Evolutionary conservation across 257 asterid genomes (phyloP).

Genomic region (Asclepias syriaca): DNA sequence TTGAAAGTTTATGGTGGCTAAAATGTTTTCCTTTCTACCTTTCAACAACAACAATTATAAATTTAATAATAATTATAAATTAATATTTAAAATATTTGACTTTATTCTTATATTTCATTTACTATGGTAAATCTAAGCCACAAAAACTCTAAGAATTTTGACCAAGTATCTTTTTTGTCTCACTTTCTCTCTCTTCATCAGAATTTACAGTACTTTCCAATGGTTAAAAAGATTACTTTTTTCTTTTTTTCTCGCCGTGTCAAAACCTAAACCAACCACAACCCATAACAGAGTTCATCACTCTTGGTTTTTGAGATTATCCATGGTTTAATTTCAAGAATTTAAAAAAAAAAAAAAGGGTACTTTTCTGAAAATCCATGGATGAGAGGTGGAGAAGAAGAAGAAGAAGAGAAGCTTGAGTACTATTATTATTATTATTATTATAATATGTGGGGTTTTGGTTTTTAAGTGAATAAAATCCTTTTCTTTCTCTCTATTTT

Average conservation of each 20-base stretch:
- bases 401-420: slow-evolving; percentile 9
- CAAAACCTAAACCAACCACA: slow-evolving; percentile 36
- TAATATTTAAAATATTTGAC: too few relatives aligned
- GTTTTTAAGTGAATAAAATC: slow-evolving; percentile 24
- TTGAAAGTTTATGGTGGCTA: slow-evolving; percentile 7
- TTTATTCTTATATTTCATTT: slow-evolving; percentile 8
- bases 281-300: background rate
- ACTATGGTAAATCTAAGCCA: slow-evolving; percentile 31
- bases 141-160: slow-evolving; percentile 13
- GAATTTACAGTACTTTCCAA: slow-evolving; percentile 19
- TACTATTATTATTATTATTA: too few relatives aligned
- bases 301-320: slow-evolving; percentile 7
- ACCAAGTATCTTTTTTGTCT: slow-evolving; percentile 12
- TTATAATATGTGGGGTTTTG: slow-evolving; percentile 19
- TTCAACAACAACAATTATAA: slow-evolving; percentile 14
- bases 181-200: slow-evolving; percentile 7
- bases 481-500: slow-evolving; percentile 30
- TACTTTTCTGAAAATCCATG: slow-evolving; percentile 21
- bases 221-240: slow-evolving; percentile 9
- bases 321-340: background rate
- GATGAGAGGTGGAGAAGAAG: background rate
- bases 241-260: background rate
- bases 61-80: too few relatives aligned
- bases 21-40: slow-evolving; percentile 1
- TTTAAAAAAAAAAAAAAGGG: slow-evolving; percentile 18